Evolutionary conservation across 1,284 basidiomycete genomes (phyloP).

Genomic region (Cutaneotrichosporon mucoides): DNA sequence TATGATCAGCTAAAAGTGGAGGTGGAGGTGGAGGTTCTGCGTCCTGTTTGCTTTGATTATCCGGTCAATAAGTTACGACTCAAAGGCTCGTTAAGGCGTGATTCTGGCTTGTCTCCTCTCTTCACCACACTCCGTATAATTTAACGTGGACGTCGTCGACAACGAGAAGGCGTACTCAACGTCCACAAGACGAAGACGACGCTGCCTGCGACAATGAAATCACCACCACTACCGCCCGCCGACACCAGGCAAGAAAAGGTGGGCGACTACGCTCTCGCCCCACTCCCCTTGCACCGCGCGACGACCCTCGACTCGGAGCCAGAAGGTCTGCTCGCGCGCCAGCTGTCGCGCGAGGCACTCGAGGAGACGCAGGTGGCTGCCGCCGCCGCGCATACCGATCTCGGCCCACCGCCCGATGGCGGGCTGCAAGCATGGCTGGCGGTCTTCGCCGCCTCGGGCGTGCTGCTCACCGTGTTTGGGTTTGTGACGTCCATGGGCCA

Average conservation of each 20-base stretch:
- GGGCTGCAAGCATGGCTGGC: conserved; percentile 44
- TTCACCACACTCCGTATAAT: too few relatives aligned
- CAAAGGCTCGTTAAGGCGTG: too few relatives aligned
- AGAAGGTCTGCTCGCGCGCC: background rate
- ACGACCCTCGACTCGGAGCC: background rate
- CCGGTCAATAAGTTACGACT: too few relatives aligned
- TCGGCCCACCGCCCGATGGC: conserved; percentile 45
- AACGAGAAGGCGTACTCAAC: too few relatives aligned
- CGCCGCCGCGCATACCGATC: background rate
- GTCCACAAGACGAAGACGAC: too few relatives aligned
- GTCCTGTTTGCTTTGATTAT: too few relatives aligned
- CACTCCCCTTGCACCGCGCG: background rate
- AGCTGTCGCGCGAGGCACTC: background rate
- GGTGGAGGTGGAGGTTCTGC: too few relatives aligned
- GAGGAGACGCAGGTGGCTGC: background rate
- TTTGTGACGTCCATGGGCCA: conserved; percentile 44
- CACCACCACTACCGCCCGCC: background rate
- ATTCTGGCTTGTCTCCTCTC: too few relatives aligned
- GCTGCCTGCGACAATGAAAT: too few relatives aligned
- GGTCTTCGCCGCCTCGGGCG: conserved; percentile 32
- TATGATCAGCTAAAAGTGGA: too few relatives aligned
- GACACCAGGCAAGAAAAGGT: background rate
- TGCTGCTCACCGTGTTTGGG: conserved; percentile 43
- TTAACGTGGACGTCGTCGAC: too few relatives aligned
- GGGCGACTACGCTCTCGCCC: background rate